These are phyloP conservation scores for Earliella scabrosa DNA, from an alignment of 1,284 basidiomycete species.

Conservation along the genomic window DNA sequence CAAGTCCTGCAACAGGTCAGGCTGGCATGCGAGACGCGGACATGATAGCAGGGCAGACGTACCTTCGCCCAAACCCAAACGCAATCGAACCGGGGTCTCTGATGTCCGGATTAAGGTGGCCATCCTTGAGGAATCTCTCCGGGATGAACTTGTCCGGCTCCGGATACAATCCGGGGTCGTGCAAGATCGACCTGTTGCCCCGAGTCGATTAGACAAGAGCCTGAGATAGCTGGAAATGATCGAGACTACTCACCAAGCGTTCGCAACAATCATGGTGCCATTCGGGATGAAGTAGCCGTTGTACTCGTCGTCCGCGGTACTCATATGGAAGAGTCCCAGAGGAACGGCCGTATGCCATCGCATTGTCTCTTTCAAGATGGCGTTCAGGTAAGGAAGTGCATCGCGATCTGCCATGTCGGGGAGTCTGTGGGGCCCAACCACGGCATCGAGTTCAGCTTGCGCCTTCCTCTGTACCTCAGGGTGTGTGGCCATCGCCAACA, in stretches of 20 bases:
- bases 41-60: too few relatives aligned
- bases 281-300: constrained; percentile 24
- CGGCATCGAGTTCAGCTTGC: constrained; percentile 36
- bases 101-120: constrained; percentile 8
- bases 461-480: constrained; percentile 39
- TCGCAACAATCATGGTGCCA: constrained; percentile 21
- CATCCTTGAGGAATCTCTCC: constrained; percentile 19
- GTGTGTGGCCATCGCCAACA: constrained; percentile 40
- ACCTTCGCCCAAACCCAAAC: constrained; percentile 29
- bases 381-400: constrained; percentile 26
- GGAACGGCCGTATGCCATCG: constrained; percentile 25
- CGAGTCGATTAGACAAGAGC: too few relatives aligned
- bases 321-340: too few relatives aligned
- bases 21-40: too few relatives aligned
- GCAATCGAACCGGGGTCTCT: constrained; percentile 9
- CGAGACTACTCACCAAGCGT: constrained; percentile 18
- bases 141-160: constrained; percentile 23
- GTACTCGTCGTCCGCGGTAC: constrained; percentile 8
- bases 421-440: constrained; percentile 31
- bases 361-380: constrained; percentile 27
- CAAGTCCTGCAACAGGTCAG: constrained; percentile 14
- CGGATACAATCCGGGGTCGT: constrained; percentile 19
- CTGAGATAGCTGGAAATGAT: too few relatives aligned
- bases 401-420: constrained; percentile 23
- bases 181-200: constrained; percentile 22